These are phyloP conservation scores for Backusella psychrophila DNA, from an alignment of 192 early-diverging fungal species.

Conservation along the genomic window DNA sequence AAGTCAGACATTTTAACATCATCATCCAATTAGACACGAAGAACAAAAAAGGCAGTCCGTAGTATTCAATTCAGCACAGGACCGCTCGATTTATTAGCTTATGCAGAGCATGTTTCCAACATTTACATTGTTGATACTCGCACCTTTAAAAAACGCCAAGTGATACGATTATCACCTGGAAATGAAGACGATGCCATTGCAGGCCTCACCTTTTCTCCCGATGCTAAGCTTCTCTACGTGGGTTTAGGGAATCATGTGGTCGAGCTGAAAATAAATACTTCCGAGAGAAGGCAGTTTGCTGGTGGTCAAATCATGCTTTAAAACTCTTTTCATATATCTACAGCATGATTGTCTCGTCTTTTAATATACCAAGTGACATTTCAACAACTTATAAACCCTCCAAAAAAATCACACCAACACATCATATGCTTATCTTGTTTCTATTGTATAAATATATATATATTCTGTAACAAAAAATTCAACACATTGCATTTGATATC, in stretches of 20 bases:
- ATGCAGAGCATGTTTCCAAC: constrained; percentile 79
- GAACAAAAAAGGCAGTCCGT: constrained; percentile 68
- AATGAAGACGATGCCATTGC: constrained; percentile 76
- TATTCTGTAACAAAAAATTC: neutral
- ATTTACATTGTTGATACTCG: constrained; percentile 89
- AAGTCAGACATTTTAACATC: neutral
- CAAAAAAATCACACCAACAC: neutral
- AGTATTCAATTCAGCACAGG: constrained; percentile 95
- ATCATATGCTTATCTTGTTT: neutral
- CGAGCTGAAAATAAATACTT: constrained; percentile 80
- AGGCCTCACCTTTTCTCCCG: constrained; percentile 80
- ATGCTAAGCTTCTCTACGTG: constrained; percentile 34
- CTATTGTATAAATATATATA: neutral
- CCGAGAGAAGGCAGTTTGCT: constrained; percentile 75
- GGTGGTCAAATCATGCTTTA: constrained; percentile 69
- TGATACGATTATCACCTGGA: constrained; percentile 69
- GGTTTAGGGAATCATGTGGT: constrained; percentile 75
- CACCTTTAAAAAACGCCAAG: constrained; percentile 78
- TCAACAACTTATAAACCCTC: neutral
- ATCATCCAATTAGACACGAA: constrained; percentile 43
- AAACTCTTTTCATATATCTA: neutral
- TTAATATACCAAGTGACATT: neutral
- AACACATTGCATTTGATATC: neutral
- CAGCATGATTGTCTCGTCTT: neutral
- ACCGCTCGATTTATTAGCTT: constrained; percentile 81